phyloP scores from a whole-genome alignment of 805 yeast species.

The Lachancea fermentati region DNA sequence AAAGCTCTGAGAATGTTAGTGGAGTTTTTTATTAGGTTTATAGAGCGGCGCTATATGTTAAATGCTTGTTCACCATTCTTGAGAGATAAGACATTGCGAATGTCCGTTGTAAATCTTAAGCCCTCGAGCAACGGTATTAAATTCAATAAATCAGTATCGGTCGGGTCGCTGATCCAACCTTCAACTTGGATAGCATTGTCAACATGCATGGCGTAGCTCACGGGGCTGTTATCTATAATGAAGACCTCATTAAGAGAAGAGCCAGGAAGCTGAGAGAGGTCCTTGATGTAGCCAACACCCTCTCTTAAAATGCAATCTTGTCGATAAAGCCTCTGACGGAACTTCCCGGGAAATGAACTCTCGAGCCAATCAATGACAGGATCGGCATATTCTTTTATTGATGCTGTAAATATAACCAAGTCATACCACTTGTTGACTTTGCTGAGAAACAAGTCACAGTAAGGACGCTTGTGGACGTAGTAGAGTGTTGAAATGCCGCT shows the following conservation, averaged over 20 bases:
- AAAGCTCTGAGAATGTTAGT: too few relatives aligned
- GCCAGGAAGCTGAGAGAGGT: conserved; percentile 34
- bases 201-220: conserved; percentile 76
- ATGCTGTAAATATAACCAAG: conserved; percentile 88
- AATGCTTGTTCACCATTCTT: conserved; percentile 46
- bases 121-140: conserved; percentile 60
- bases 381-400: conserved; percentile 92
- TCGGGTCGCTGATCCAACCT: conserved; percentile 98
- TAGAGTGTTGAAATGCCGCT: conserved; percentile 74
- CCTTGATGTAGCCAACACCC: conserved; percentile 85
- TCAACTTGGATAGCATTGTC: conserved; percentile 89
- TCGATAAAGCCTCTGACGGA: conserved; percentile 67
- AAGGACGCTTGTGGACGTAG: conserved; percentile 88
- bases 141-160: conserved; percentile 76
- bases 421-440: conserved; percentile 84
- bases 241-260: conserved; percentile 43
- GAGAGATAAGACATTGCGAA: conserved; percentile 67
- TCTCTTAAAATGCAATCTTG: conserved; percentile 69
- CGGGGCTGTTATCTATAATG: conserved; percentile 89
- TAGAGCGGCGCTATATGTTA: background rate
- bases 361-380: conserved; percentile 94
- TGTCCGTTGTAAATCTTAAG: conserved; percentile 76
- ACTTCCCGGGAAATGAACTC: conserved; percentile 42
- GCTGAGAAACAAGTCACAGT: conserved; percentile 75
- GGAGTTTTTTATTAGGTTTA: too few relatives aligned